These are phyloP conservation scores for Mycena citricolor DNA, from an alignment of 1,284 basidiomycete genomes.

Conservation along the genomic window DNA sequence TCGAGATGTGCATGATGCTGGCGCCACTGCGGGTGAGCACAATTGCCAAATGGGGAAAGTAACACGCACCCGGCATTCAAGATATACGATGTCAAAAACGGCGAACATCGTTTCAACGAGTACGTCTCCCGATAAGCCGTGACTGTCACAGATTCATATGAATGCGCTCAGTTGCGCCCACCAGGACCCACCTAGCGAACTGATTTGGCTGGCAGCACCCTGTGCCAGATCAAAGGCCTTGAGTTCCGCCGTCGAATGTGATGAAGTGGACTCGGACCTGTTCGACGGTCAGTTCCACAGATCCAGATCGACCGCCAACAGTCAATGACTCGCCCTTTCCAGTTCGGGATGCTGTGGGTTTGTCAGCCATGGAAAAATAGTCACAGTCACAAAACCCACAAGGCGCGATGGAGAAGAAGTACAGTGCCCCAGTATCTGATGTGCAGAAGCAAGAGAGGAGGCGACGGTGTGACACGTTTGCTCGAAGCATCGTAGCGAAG, in stretches of 20 bases:
- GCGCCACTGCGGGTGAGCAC: conserved; percentile 15
- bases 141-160: conserved; percentile 37
- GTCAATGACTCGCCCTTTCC: too few species aligned
- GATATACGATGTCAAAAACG: conserved; percentile 74
- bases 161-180: conserved; percentile 1
- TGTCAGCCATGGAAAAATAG: conserved; percentile 4
- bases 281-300: conserved; percentile 20
- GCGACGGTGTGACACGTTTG: conserved; percentile 52
- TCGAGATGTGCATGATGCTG: conserved; percentile 82
- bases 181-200: conserved; percentile 53
- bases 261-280: conserved; percentile 43
- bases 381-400: conserved; percentile 50
- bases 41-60: conserved; percentile 7
- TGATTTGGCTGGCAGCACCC: conserved; percentile 73
- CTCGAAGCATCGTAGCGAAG: conserved; percentile 59
- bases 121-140: conserved; percentile 61
- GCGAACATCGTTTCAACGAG: conserved; percentile 60
- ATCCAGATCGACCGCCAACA: too few species aligned
- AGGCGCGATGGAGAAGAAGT: conserved; percentile 76
- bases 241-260: conserved; percentile 43
- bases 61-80: conserved; percentile 69
- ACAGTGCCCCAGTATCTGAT: conserved; percentile 79
- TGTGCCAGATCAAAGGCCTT: conserved; percentile 79
- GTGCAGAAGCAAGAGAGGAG: conserved; percentile 71
- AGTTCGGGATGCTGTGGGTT: conserved; percentile 59